A percentile compares a stretch with the other conserved stretches of the same genome.
Conservation (phyloP, 2,329 filamentous ascomycete species). For the Thelonectria blattea region DNA sequence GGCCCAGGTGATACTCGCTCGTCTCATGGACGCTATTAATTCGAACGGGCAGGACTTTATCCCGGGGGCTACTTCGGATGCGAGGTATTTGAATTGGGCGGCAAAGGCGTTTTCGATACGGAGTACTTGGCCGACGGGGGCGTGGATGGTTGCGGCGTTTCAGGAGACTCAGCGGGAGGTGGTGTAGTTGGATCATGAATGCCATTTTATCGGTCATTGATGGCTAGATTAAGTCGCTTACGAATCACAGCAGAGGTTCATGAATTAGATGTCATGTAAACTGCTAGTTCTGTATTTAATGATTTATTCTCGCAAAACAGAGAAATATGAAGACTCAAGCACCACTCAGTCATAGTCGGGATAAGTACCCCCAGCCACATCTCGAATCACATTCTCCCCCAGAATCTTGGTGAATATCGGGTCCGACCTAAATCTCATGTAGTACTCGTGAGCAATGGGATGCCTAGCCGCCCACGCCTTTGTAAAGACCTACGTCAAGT, state of each 20-base stretch:
- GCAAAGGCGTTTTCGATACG: conserved; percentile 13
- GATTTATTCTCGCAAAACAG: too few species aligned
- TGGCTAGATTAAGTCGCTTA: neutral
- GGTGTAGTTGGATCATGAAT: neutral
- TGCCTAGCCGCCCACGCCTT: conserved; percentile 19
- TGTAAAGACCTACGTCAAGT: conserved; percentile 16
- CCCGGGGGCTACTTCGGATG: conserved; percentile 6
- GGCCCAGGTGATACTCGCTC: conserved; percentile 8
- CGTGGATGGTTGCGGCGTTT: conserved; percentile 22
- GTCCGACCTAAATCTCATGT: conserved; percentile 17
- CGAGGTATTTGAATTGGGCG: conserved; percentile 16
- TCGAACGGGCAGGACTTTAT: conserved; percentile 8
- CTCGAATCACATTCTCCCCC: conserved; percentile 18
- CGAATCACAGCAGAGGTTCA: neutral
- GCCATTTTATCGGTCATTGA: neutral
- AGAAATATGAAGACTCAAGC: neutral
- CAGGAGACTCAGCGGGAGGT: conserved; percentile 19
- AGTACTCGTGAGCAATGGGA: conserved; percentile 19
- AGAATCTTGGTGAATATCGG: conserved; percentile 19
- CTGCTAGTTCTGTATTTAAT: too few species aligned
- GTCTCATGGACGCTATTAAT: conserved; percentile 18
- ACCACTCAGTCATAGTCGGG: conserved; percentile 15
- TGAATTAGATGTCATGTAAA: too few species aligned
- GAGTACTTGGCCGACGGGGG: conserved; percentile 16
- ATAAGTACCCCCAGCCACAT: conserved; percentile 20